Percentiles rank a stretch among this genome's conserved stretches.
Conservation (phyloP, 495 filamentous ascomycete species). For the Evernia prunastri region DNA sequence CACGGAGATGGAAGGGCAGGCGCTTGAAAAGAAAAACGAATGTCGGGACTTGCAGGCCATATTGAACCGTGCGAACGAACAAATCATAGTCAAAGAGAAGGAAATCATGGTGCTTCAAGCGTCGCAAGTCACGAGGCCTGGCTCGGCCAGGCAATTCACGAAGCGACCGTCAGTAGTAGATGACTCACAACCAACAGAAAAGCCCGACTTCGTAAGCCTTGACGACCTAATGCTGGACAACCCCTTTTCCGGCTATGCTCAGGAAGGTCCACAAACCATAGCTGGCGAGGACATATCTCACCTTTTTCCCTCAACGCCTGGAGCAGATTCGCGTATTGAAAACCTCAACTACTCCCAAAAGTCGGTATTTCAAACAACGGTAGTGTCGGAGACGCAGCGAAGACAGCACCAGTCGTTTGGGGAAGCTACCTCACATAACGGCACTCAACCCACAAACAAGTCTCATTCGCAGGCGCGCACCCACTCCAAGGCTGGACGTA, state of each 20-base stretch:
- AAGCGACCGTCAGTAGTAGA: background rate
- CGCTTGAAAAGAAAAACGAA: background rate
- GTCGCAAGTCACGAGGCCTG: background rate
- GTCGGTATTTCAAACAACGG: background rate
- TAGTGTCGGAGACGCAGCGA: background rate
- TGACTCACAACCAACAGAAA: background rate
- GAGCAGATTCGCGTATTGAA: background rate
- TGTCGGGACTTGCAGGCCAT: background rate
- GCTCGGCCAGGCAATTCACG: constrained; percentile 5
- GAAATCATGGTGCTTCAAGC: background rate
- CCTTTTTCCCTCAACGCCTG: constrained; percentile 1
- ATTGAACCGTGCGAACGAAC: background rate
- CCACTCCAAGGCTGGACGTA: background rate
- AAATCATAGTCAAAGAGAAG: background rate
- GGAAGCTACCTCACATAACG: background rate
- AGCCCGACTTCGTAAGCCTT: background rate
- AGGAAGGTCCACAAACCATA: constrained; percentile 8
- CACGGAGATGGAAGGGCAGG: constrained; percentile 1
- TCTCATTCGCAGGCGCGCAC: background rate
- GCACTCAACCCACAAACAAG: background rate
- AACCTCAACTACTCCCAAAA: background rate
- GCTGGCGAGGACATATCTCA: background rate
- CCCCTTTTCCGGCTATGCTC: background rate
- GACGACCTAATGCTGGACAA: background rate
- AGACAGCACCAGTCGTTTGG: background rate